These are phyloP conservation scores for Schwanniomyces polymorphus DNA, from an alignment of 805 yeast genomes.

Conservation along the genomic window DNA sequence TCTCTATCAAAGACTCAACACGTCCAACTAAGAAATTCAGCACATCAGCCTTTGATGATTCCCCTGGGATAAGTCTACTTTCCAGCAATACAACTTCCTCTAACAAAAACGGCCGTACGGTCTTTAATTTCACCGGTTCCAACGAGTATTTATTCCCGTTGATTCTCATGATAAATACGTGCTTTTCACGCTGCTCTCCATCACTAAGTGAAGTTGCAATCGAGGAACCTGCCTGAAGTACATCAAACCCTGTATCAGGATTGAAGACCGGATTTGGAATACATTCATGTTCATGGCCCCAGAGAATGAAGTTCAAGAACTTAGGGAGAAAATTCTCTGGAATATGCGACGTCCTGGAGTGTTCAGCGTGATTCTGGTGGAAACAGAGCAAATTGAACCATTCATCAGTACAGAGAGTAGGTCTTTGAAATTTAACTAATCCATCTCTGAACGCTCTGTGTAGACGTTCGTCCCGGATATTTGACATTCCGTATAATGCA, in stretches of 20 bases:
- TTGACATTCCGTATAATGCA: conserved; percentile 87
- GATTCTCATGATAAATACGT: conserved; percentile 69
- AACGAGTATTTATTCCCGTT: conserved; percentile 55
- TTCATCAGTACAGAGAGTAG: conserved; percentile 53
- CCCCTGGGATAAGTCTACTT: conserved; percentile 58
- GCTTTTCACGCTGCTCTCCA: conserved; percentile 77
- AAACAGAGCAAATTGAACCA: conserved; percentile 88
- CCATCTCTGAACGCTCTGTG: conserved; percentile 81
- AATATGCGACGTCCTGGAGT: conserved; percentile 75
- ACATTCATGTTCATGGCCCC: conserved; percentile 99
- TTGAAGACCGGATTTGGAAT: conserved; percentile 66
- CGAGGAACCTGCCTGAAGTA: conserved; percentile 91
- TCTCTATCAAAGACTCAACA: conserved; percentile 65
- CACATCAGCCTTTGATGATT: conserved; percentile 60
- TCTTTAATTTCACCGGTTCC: conserved; percentile 61
- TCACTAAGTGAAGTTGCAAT: conserved; percentile 88
- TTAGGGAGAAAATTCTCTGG: conserved; percentile 85
- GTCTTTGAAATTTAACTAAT: conserved; percentile 74
- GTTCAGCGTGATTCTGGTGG: conserved; percentile 88
- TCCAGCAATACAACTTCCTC: conserved; percentile 56
- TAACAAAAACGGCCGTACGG: conserved; percentile 84
- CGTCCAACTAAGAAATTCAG: conserved; percentile 56
- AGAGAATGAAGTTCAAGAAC: conserved; percentile 77
- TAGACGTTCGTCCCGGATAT: conserved; percentile 85
- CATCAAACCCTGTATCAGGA: conserved; percentile 63